Base-by-base conservation (phyloP, 2,329 filamentous ascomycete species). In the Fusarium sacchari region DNA sequence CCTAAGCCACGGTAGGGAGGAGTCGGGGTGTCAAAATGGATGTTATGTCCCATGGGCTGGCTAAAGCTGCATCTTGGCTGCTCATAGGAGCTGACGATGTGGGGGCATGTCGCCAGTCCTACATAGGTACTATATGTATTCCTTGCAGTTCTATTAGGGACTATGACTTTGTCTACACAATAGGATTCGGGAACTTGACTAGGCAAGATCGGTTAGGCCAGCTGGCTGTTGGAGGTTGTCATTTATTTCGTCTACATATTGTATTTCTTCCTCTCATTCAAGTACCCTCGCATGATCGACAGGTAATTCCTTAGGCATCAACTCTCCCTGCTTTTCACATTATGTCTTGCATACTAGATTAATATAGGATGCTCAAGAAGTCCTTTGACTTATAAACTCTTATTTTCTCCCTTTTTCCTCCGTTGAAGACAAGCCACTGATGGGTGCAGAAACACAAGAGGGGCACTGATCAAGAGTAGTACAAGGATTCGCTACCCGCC, bases 11-110 rank as follows among this genome's bases (percentile, higher is more conserved):
- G 73, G 73, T 73, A 57, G 57, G 75, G 70, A 76, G 77, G 77
- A 79, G 77, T 79, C 77, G 73, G 75, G 77, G 77, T 79, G 75
- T 76, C 70, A 59, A 78, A 71, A 66, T 67, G 73, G 64, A 74
- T 67, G 57, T 64, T 61, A 73, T 71, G 71, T 65, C 64, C 68
- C 61, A 74, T 57, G 69, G 63, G 69, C 66, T 76, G 72, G 67
- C 66, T 71, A 59, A 71, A 71, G 67, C 69, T 74, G 39, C 66
- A 71, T 77, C 69, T 73, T 77, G 76, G 64, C 67, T 77, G 70
- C 62, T 65, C 64, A 69, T 43, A 46, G 64, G 60, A 67, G 70
- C 66, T 72, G 65, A 60, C 57, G 64, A 64, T 64, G 60, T 63
- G 67, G 56, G 61, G 59, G 66, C 65, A 59, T 71, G 61, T 58